Conservation (phyloP, 345 rosid species). For the Euphorbia tirucalli region DNA sequence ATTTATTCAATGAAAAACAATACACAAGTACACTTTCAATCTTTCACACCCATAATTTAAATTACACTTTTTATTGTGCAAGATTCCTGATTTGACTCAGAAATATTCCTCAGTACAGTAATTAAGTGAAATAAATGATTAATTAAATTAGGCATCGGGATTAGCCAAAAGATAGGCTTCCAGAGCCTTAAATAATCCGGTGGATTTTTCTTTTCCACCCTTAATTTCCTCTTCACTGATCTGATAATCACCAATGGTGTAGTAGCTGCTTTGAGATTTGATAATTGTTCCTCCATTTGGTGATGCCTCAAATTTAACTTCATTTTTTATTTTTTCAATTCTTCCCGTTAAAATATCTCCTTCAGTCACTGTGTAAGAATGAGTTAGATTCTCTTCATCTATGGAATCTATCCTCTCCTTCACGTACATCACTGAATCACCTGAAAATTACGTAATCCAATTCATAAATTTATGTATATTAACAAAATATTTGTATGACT, state of each 20-base stretch:
- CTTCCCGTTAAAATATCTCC: conserved; percentile 23
- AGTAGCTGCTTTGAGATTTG: conserved; percentile 30
- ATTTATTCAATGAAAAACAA: too few species aligned
- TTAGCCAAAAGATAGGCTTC: conserved; percentile 41
- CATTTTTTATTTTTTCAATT: conserved; percentile 32
- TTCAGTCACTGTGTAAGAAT: conserved; percentile 35
- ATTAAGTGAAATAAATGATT: not conserved
- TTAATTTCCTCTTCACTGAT: conserved; percentile 35
- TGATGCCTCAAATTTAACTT: conserved; percentile 34
- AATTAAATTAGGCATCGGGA: conserved; percentile 37
- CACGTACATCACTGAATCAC: conserved; percentile 19
- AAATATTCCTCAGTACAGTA: too few species aligned
- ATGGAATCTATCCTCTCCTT: conserved; percentile 39
- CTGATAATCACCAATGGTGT: conserved; percentile 27
- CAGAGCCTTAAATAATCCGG: conserved; percentile 29
- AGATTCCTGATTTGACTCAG: too few species aligned
- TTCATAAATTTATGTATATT: too few species aligned
- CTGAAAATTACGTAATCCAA: conserved; percentile 20
- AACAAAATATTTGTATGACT: too few species aligned
- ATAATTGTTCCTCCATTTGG: conserved; percentile 33
- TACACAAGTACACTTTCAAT: too few species aligned
- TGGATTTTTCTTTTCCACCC: conserved; percentile 9
- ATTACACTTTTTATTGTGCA: too few species aligned
- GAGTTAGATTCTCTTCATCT: conserved; percentile 34
- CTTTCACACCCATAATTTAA: too few species aligned